Base-by-base conservation (phyloP, 331 rosid genomes). In the Stylosanthes scabra region DNA sequence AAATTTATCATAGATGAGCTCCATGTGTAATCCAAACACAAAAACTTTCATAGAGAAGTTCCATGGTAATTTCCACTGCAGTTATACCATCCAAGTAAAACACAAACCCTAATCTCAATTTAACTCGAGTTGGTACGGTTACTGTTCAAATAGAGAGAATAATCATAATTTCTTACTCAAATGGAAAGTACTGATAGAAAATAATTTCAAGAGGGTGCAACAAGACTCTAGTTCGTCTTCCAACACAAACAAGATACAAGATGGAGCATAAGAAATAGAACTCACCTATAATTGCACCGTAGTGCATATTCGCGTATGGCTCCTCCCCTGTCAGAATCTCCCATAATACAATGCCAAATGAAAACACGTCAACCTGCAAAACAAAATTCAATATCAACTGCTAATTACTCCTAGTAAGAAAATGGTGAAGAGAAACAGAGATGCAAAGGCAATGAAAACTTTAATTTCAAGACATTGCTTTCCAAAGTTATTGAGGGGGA, bases 261-360 rank as follows among this genome's bases (percentile, higher is more conserved):
- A 51, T n/a, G 70, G 13, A 64, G 28, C 75, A 76, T 60, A 5
- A 60, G 56, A 28, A 62, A 79, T 67, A 61, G 70, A 78, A 37
- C 57, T 55, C 31, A 94, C 98, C 97, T 84, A 94, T 94, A 73
- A 94, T 94, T 68, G 96, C 98, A 74, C 97, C 98, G 51, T 91
- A 94, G 82, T 94, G 97, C 98, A 94, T 94, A 84, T 94, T 91
- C 79, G 97, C 98, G 45, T 94, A 94, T 11, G 98, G 98, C 85
- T 94, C 98, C 81, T 94, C 97, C 6, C 97, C 95, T 0, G 98
- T 93, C 56, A 93, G 96, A 88, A 93, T 93, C 83, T 93, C 98
- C 98, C 98, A 93, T 16, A 93, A 65, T 67, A 94, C 98, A 29
- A 94, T 91, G 27, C 98, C 98, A 64, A 94, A 94, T 55, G 98